phyloP scores from a whole-genome alignment of 2,329 filamentous ascomycete species.

The Purpureocillium lavendulum region DNA sequence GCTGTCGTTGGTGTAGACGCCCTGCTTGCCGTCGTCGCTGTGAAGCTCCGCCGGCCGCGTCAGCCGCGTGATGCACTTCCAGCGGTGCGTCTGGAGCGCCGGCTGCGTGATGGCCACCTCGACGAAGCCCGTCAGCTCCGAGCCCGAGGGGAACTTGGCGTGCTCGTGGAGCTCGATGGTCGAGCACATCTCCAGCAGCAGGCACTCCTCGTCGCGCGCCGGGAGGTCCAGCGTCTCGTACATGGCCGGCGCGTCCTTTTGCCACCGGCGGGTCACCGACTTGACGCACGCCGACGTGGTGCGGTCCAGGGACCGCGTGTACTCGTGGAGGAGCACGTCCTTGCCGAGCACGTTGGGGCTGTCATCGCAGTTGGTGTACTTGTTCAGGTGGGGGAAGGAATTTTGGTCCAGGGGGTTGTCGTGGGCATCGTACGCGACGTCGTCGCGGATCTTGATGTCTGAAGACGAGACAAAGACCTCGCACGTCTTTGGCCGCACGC shows the following conservation, averaged over 20 bases:
- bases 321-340: slow-evolving; percentile 49
- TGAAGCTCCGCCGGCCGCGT: slow-evolving; percentile 48
- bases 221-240: slow-evolving; percentile 41
- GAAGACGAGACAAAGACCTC: slow-evolving; percentile 51
- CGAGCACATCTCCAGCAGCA: slow-evolving; percentile 54
- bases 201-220: slow-evolving; percentile 40
- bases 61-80: slow-evolving; percentile 53
- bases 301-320: slow-evolving; percentile 45
- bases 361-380: slow-evolving; percentile 44
- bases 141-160: slow-evolving; percentile 48
- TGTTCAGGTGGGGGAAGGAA: slow-evolving; percentile 49
- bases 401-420: slow-evolving; percentile 32
- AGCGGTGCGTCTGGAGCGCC: slow-evolving; percentile 45
- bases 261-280: slow-evolving; percentile 47
- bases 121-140: slow-evolving; percentile 50
- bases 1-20: slow-evolving; percentile 41
- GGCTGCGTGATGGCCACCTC: slow-evolving; percentile 49
- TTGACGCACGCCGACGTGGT: slow-evolving; percentile 47
- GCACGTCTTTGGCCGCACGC: slow-evolving; percentile 47
- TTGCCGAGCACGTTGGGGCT: slow-evolving; percentile 40
- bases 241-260: slow-evolving; percentile 48
- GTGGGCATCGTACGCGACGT: slow-evolving; percentile 34
- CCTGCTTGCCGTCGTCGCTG: slow-evolving; percentile 31
- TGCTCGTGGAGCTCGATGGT: slow-evolving; percentile 51
- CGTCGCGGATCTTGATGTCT: slow-evolving; percentile 41